These are phyloP conservation scores for Lasiosphaeriaceae sp. DNA, from an alignment of 495 filamentous ascomycete species.

Conservation along the genomic window DNA sequence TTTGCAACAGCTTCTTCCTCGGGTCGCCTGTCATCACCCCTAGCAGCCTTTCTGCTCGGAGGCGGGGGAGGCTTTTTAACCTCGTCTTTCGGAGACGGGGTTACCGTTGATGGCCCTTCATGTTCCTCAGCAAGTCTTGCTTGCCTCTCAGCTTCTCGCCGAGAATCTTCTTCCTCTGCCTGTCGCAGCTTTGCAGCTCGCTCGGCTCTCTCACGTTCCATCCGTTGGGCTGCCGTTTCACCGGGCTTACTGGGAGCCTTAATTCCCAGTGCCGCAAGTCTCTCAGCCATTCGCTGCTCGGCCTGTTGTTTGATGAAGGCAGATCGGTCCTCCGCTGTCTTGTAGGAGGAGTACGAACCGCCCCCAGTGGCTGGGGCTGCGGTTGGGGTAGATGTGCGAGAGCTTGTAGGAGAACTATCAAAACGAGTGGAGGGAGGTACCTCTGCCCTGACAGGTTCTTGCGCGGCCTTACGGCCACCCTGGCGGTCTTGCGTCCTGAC, in stretches of 20 bases:
- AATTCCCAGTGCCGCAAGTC: slow-evolving; percentile 88
- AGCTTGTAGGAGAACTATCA: slow-evolving; percentile 37
- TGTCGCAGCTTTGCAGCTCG: slow-evolving; percentile 78
- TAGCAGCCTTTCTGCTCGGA: slow-evolving; percentile 71
- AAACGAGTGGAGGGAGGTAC: slow-evolving; percentile 34
- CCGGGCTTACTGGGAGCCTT: slow-evolving; percentile 68
- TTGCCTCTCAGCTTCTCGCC: slow-evolving; percentile 82
- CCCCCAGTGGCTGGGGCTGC: slow-evolving; percentile 36
- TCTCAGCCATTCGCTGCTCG: slow-evolving; percentile 95
- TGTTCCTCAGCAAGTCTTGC: slow-evolving; percentile 81
- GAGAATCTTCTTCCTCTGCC: slow-evolving; percentile 94
- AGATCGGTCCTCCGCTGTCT: slow-evolving; percentile 87
- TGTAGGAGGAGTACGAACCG: slow-evolving; percentile 71
- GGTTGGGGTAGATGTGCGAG: slow-evolving; percentile 43
- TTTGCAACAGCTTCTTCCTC: slow-evolving; percentile 52
- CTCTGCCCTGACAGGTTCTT: slow-evolving; percentile 43
- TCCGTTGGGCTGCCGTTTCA: slow-evolving; percentile 77
- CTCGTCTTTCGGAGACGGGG: slow-evolving; percentile 45
- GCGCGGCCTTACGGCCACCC: slow-evolving; percentile 37
- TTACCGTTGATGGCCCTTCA: slow-evolving; percentile 54
- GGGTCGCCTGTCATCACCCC: slow-evolving; percentile 43
- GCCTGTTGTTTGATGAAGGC: slow-evolving; percentile 97
- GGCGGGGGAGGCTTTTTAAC: slow-evolving; percentile 83
- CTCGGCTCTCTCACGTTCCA: slow-evolving; percentile 85
- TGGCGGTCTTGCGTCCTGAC: slow-evolving; percentile 66